Evolutionary conservation across 371 early-diverging fungal species (phyloP), one percentile per base, ranked within the genome.

Genomic region (Mucor indicus): DNA sequence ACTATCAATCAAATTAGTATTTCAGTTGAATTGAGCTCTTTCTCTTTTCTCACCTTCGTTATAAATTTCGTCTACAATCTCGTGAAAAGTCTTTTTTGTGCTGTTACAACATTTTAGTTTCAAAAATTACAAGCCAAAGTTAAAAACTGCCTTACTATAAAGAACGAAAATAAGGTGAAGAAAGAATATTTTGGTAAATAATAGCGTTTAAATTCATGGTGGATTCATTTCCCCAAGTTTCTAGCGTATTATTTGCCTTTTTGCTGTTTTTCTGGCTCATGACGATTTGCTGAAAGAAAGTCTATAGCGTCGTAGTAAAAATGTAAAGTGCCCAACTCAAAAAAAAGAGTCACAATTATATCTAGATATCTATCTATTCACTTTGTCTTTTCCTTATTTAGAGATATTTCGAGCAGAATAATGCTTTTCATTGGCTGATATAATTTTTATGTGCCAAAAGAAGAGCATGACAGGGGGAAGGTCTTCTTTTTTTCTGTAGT

Each of bases 201-300:
- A 91, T 72, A 16, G 84, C 79, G 64, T 90, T 90, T 62, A 91
- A 61, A 63, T 93, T 93, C 92, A 91, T 93, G 22, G 87, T 90
- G 38, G 69, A 63, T 46, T 81, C 87, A 55, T 87, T 90, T 21
- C 91, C 91, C 68, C 80, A 80, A 17, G 90, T 89, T 40, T 87
- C 88, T 21, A 89, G 55, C 21, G 53, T 66, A 53, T 86, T 86
- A 43, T 60, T 64, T 37, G 61, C 53, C 44, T 71, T 68, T 30
- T 72, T 77, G 61, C 58, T 69, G 50, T 55, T 64, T 33, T 23
- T 55, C 45, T 21, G 50, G 46, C n/a, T 29, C 23, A n/a, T n/a
- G n/a, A n/a, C n/a, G n/a, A n/a, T n/a, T n/a, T n/a, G n/a, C n/a
- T n/a, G n/a, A n/a, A n/a, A n/a, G n/a, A n/a, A n/a, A n/a, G n/a